A percentile compares a stretch with the other conserved stretches of the same genome.
Evolutionary conservation across 306 rosid species (phyloP).

Genomic region (Cicer arietinum): DNA sequence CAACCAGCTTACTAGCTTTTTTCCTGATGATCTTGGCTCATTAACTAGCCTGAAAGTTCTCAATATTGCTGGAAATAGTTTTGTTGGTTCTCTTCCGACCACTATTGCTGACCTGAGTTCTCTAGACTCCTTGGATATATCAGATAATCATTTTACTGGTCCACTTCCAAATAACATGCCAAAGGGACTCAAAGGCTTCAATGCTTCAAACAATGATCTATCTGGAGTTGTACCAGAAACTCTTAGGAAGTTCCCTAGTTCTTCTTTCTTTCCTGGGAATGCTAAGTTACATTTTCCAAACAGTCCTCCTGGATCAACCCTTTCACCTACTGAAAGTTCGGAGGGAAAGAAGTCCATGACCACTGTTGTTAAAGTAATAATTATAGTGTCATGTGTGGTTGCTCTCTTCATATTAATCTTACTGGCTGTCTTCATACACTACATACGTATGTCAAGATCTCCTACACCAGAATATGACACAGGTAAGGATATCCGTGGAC

Average conservation of each 20-base stretch:
- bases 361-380: conserved; percentile 78
- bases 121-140: conserved; percentile 68
- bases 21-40: conserved; percentile 78
- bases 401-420: conserved; percentile 74
- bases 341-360: conserved; percentile 60
- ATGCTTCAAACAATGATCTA: conserved; percentile 88
- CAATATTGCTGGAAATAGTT: conserved; percentile 81
- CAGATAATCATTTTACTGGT: conserved; percentile 86
- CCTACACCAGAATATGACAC: conserved; percentile 56
- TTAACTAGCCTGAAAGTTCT: conserved; percentile 68
- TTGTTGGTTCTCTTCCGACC: conserved; percentile 92
- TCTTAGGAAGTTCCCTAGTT: conserved; percentile 75
- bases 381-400: conserved; percentile 85
- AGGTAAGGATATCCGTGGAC: conserved; percentile 55
- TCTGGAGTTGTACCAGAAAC: conserved; percentile 83
- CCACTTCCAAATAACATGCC: conserved; percentile 80
- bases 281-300: conserved; percentile 59
- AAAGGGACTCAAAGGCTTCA: conserved; percentile 59
- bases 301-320: conserved; percentile 61
- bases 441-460: conserved; percentile 71
- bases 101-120: conserved; percentile 68
- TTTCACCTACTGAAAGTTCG: conserved; percentile 51
- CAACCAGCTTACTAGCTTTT: conserved; percentile 79
- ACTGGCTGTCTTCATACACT: conserved; percentile 83
- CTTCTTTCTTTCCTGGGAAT: conserved; percentile 94